Evolutionary conservation across 306 rosid species (phyloP), one percentile per base, ranked within the genome.

Genomic region (Trifolium dubium): DNA sequence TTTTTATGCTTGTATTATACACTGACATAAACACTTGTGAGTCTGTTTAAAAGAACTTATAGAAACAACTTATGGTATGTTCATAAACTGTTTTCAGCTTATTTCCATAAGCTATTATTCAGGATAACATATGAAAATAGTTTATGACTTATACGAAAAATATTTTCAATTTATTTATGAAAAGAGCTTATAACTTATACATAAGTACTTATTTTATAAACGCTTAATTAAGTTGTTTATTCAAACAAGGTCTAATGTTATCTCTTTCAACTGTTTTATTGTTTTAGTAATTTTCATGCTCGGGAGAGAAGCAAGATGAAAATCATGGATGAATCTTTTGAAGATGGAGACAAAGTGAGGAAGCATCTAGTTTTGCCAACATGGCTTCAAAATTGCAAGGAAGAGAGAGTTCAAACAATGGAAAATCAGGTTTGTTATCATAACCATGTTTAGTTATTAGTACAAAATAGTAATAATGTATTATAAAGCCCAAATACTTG

Each of bases 351-450:
- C 9, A 50, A 61, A 67, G 71, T 64, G 30, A 18, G 64, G 8
- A 81, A 86, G 82, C 51, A 76, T 15, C 64, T 65, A 44, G 72
- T 77, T 80, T 88, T 90, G 63, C 96, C 93, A 53, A 65, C 80
- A 29, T 92, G 96, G 96, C 96, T 90, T 68, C 87, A 83, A 86
- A 85, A 77, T 74, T 84, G 76, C 51, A 89, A 85, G 76, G 83
- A 89, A 69, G 90, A 85, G 56, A 79, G 32, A 66, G 80, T 39
- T 67, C 74, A 76, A 61, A 46, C 56, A 39, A 50, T 37, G 29
- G 83, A 72, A 6, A 73, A 83, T 80, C 83, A 87, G 92, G 91
- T 77, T 66, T 62, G 61, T 65, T 58, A 29, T 74, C 35, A 31
- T 49, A 10, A 13, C 11, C 53, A 11, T 51, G 58, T 10, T 18